Evolutionary conservation across 768 basidiomycete genomes (phyloP).

Genomic region (Termitomyces sp.): DNA sequence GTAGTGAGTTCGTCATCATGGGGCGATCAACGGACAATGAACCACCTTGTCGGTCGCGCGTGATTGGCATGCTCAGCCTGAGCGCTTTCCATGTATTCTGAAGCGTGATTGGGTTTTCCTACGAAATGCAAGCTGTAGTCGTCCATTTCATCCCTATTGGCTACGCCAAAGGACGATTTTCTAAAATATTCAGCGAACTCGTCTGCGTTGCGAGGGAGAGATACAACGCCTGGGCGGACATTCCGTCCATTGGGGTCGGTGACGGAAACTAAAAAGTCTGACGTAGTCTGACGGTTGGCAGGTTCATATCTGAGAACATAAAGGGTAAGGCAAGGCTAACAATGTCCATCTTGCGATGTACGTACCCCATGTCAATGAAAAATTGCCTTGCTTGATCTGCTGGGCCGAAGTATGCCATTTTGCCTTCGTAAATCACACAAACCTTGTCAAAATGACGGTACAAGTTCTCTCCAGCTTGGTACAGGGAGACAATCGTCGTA

Average conservation of each 20-base stretch:
- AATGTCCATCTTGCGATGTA: background rate
- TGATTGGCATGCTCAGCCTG: conserved; percentile 44
- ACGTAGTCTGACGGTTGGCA: conserved; percentile 58
- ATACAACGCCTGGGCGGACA: conserved; percentile 33
- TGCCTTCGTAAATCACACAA: conserved; percentile 69
- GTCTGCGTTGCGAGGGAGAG: conserved; percentile 45
- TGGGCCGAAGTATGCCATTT: conserved; percentile 71
- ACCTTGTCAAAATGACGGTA: conserved; percentile 75
- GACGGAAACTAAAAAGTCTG: conserved; percentile 58
- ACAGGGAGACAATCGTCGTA: conserved; percentile 75
- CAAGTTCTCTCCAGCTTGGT: conserved; percentile 73
- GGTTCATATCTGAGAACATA: conserved; percentile 38
- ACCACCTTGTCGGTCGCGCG: conserved; percentile 29
- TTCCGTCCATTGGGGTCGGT: conserved; percentile 59
- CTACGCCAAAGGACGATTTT: conserved; percentile 29
- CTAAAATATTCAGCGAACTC: conserved; percentile 52
- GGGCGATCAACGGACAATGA: background rate
- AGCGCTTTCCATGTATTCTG: conserved; percentile 42
- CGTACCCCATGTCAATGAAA: conserved; percentile 56
- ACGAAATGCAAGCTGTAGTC: conserved; percentile 38
- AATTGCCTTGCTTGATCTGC: conserved; percentile 60
- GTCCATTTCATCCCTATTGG: conserved; percentile 41
- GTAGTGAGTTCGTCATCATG: background rate
- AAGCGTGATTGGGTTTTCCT: conserved; percentile 34
- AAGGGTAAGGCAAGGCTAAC: background rate